Conservation (phyloP, 306 rosid genomes). For the Trichosanthes cucumerina region DNA sequence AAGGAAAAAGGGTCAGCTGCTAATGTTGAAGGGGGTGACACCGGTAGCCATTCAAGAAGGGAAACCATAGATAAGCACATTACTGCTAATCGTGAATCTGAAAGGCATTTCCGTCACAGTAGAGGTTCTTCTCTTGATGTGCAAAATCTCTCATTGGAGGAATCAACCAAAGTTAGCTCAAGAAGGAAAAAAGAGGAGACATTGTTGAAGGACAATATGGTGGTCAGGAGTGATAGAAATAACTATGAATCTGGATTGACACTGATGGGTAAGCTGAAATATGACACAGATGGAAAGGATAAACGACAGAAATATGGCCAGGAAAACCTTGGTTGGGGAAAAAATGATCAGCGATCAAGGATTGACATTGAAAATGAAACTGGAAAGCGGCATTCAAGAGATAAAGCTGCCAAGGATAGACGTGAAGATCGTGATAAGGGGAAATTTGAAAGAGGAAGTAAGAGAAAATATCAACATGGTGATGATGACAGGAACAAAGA, state of each 20-base stretch:
- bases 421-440: constrained; percentile 31
- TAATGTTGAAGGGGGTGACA: constrained; percentile 26
- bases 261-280: constrained; percentile 18
- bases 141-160: constrained; percentile 27
- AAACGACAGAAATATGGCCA: constrained; percentile 15
- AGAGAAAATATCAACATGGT: constrained; percentile 36
- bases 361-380: constrained; percentile 31
- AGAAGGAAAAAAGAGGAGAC: constrained; percentile 34
- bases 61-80: constrained; percentile 28
- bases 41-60: constrained; percentile 12
- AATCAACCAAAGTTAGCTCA: constrained; percentile 33
- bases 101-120: constrained; percentile 12
- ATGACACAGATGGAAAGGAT: constrained; percentile 8
- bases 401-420: constrained; percentile 31
- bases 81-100: constrained; percentile 29
- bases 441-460: constrained; percentile 40
- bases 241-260: constrained; percentile 19
- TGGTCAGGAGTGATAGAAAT: constrained; percentile 31
- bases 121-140: constrained; percentile 24
- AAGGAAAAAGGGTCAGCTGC: constrained; percentile 39
- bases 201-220: constrained; percentile 27
- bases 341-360: constrained; percentile 2
- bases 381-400: constrained; percentile 44
- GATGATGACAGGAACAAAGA: constrained; percentile 35
- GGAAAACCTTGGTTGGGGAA: constrained; percentile 17